A percentile compares a stretch with the other conserved stretches of the same genome.
Conservation (phyloP, 176 grass and related monocot species). For the Elymus sibiricus region DNA sequence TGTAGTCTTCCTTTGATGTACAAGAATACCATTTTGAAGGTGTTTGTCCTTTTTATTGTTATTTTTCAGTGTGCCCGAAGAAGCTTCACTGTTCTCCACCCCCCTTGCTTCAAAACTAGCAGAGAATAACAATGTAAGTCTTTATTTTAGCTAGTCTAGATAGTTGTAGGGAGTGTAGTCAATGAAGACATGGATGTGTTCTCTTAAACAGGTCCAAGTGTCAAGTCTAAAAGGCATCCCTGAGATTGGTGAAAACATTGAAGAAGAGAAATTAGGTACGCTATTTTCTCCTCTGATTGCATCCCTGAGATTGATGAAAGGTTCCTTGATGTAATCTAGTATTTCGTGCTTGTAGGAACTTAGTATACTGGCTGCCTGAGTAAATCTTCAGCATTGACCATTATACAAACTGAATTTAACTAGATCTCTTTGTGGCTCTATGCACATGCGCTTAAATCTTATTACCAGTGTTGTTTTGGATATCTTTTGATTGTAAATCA, state of each 20-base stretch:
- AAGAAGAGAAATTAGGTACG: slow-evolving; percentile 80
- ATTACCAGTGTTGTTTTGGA: background rate
- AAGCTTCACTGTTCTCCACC: slow-evolving; percentile 70
- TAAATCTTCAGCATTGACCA: background rate
- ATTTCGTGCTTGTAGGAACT: background rate
- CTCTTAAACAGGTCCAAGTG: slow-evolving; percentile 58
- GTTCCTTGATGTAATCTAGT: background rate
- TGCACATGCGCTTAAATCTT: background rate
- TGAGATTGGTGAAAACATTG: slow-evolving; percentile 83
- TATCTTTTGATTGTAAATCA: background rate
- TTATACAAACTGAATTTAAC: background rate
- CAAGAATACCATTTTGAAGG: background rate
- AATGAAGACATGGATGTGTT: background rate
- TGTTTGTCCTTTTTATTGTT: slow-evolving; percentile 15
- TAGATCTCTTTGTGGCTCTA: background rate
- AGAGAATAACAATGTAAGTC: slow-evolving; percentile 77
- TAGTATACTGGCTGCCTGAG: background rate
- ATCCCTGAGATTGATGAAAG: background rate
- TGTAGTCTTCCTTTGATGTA: background rate
- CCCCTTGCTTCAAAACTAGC: slow-evolving; percentile 88
- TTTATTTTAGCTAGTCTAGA: slow-evolving; percentile 8
- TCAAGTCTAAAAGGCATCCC: slow-evolving; percentile 84
- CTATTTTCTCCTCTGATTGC: background rate
- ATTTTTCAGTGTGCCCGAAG: slow-evolving; percentile 39
- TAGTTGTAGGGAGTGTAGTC: background rate